Percentiles rank a stretch among this genome's conserved stretches.
Evolutionary conservation across 2,329 filamentous ascomycete species (phyloP).

Genomic region (Scopulariopsis brevicaulis): DNA sequence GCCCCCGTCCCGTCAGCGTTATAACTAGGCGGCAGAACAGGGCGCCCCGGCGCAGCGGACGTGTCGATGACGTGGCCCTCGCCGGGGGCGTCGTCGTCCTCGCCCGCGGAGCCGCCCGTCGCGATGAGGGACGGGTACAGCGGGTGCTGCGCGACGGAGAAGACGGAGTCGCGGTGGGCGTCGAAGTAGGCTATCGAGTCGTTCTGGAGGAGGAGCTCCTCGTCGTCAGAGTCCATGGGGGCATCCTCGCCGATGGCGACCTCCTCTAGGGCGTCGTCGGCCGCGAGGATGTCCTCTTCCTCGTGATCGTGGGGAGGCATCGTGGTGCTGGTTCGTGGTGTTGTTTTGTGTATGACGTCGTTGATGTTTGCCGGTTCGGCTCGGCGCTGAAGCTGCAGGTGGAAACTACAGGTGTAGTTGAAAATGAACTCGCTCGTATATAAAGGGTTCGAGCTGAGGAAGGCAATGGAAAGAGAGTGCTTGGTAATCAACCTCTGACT

Average conservation of each 20-base stretch:
- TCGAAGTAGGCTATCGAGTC: constrained; percentile 93
- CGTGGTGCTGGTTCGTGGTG: not conserved
- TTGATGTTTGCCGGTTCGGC: not conserved
- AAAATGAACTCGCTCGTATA: not conserved
- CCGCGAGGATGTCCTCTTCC: constrained; percentile 6
- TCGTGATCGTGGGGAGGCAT: constrained; percentile 2
- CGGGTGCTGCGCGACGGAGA: constrained; percentile 90
- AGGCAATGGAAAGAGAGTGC: not conserved
- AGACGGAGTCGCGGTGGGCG: constrained; percentile 79
- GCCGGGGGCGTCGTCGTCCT: constrained; percentile 52
- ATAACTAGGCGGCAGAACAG: constrained; percentile 67
- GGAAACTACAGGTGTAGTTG: not conserved
- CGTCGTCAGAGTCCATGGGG: constrained; percentile 69
- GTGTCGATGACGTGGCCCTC: constrained; percentile 80
- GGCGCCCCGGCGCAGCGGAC: constrained; percentile 47
- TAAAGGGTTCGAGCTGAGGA: not conserved
- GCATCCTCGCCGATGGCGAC: constrained; percentile 48
- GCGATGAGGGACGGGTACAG: constrained; percentile 65
- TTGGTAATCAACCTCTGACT: not conserved
- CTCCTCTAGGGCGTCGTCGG: constrained; percentile 11
- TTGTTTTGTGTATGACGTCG: not conserved
- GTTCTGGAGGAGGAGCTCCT: constrained; percentile 75
- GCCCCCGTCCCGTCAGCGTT: constrained; percentile 50
- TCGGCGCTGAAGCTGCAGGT: not conserved
- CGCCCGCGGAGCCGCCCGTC: constrained; percentile 65